phyloP scores from a whole-genome alignment of 306 rosid genomes.

The Carpinus fangiana region DNA sequence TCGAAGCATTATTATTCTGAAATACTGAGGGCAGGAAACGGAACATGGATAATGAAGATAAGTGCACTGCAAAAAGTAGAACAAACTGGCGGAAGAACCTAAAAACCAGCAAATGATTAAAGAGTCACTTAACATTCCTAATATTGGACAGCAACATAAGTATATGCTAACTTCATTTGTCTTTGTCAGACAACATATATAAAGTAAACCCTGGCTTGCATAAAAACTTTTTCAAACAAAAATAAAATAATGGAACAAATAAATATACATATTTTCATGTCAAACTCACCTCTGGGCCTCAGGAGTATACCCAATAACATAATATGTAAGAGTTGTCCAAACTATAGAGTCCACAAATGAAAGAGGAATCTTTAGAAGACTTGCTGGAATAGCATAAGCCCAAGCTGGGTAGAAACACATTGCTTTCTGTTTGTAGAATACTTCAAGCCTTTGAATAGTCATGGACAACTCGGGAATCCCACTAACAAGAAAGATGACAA shows the following conservation, averaged over 20 bases:
- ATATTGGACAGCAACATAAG: neutral
- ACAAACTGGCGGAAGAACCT: conserved; percentile 45
- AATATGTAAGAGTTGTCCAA: conserved; percentile 56
- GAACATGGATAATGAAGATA: conserved; percentile 39
- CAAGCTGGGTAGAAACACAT: conserved; percentile 49
- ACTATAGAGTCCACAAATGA: conserved; percentile 41
- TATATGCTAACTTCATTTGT: no score
- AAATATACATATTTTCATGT: neutral
- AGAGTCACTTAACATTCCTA: neutral
- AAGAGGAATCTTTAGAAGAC: conserved; percentile 47
- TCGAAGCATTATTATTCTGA: conserved; percentile 23
- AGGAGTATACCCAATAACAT: conserved; percentile 53
- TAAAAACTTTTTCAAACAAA: neutral
- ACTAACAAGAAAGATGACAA: conserved; percentile 34
- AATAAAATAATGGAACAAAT: no score
- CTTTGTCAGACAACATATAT: no score
- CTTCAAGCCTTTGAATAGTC: conserved; percentile 43
- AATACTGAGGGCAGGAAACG: conserved; percentile 38
- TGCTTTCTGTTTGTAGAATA: conserved; percentile 46
- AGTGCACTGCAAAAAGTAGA: conserved; percentile 32
- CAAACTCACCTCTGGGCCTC: conserved; percentile 32
- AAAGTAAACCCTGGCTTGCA: neutral
- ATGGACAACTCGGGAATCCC: conserved; percentile 46
- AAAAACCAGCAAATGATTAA: neutral
- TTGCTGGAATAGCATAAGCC: conserved; percentile 54